phyloP scores from a whole-genome alignment of 106 monocot genomes.

The Allium fistulosum region DNA sequence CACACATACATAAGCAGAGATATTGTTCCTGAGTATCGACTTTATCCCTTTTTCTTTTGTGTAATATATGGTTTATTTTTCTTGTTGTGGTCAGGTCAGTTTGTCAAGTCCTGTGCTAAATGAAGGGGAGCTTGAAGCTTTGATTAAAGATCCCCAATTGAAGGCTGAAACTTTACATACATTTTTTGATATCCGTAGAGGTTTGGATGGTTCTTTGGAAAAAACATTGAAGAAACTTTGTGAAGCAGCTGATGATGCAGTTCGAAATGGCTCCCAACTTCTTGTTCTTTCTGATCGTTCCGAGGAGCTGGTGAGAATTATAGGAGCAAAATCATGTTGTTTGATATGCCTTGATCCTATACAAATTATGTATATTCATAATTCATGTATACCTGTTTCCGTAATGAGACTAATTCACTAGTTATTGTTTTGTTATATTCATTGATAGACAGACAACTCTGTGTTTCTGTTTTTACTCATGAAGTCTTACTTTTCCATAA shows the following conservation, averaged over 20 bases:
- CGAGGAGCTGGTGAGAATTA: constrained; percentile 70
- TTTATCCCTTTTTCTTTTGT: no score
- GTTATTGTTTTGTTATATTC: no score
- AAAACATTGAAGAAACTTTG: constrained; percentile 58
- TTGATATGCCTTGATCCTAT: no score
- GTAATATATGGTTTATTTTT: constrained; percentile 2
- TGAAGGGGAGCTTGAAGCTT: constrained; percentile 90
- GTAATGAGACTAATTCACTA: no score
- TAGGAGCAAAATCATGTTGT: not conserved
- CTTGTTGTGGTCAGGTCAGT: constrained; percentile 39
- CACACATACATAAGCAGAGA: no score
- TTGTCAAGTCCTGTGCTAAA: constrained; percentile 83
- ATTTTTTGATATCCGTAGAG: constrained; percentile 87
- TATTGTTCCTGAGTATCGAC: no score
- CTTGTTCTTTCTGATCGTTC: constrained; percentile 93
- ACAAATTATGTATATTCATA: no score
- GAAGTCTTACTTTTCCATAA: no score
- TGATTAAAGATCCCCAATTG: constrained; percentile 63
- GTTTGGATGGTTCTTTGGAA: constrained; percentile 75
- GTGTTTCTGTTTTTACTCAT: no score
- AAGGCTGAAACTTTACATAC: constrained; percentile 66
- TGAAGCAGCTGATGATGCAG: constrained; percentile 93
- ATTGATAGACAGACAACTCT: no score
- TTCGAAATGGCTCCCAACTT: constrained; percentile 85
- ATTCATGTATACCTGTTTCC: no score